These are phyloP conservation scores for Sodiomyces alkalinus DNA, from an alignment of 2,329 filamentous ascomycete genomes.

Conservation along the genomic window DNA sequence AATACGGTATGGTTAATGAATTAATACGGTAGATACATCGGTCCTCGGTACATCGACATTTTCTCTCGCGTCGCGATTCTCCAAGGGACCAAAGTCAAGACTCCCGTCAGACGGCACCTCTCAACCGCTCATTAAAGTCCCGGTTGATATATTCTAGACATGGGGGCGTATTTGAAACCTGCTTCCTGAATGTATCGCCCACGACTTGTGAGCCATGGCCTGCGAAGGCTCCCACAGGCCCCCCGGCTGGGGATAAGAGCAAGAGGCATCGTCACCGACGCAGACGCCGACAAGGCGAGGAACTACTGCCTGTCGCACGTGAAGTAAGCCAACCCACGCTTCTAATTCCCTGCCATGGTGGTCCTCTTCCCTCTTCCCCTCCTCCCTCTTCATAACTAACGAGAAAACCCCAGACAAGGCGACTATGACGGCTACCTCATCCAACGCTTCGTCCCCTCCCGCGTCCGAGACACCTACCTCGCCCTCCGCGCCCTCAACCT, in stretches of 20 bases:
- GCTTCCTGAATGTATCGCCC: conserved; percentile 22
- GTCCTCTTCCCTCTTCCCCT: too few species aligned
- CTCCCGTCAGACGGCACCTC: too few species aligned
- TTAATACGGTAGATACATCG: too few species aligned
- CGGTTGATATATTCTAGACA: too few species aligned
- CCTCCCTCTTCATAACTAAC: too few species aligned
- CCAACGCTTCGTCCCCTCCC: conserved; percentile 65
- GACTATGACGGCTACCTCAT: conserved; percentile 82
- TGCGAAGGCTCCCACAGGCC: conserved; percentile 18
- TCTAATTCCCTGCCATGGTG: too few species aligned
- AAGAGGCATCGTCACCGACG: conserved; percentile 27
- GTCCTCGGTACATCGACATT: too few species aligned
- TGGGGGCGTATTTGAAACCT: too few species aligned
- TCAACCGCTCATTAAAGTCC: too few species aligned
- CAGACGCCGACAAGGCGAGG: conserved; percentile 36
- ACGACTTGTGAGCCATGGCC: conserved; percentile 19
- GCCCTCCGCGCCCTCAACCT: conserved; percentile 87
- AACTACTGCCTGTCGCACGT: conserved; percentile 39
- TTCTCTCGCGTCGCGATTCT: too few species aligned
- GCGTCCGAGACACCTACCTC: conserved; percentile 69
- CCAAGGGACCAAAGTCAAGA: too few species aligned
- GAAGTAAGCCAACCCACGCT: conserved; percentile 28
- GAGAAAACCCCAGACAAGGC: conserved; percentile 46
- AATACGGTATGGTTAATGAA: too few species aligned
- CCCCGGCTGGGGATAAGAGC: conserved; percentile 5